A percentile compares a stretch with the other conserved stretches of the same genome.
Evolutionary conservation across 805 yeast species (phyloP).

Genomic region (Metschnikowia shivogae): DNA sequence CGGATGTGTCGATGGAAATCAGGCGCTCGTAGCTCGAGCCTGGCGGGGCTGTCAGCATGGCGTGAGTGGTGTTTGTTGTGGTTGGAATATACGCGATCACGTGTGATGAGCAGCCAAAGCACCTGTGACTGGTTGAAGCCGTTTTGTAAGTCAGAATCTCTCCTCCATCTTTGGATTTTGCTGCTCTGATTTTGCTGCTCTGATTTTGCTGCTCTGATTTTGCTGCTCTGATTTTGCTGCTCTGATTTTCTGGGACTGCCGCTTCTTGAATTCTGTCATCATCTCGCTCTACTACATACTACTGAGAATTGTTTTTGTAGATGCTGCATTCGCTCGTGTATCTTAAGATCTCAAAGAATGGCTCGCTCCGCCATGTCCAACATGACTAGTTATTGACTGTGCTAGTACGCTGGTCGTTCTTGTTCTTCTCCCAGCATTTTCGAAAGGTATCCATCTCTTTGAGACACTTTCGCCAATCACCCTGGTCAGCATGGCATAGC

Average conservation of each 20-base stretch:
- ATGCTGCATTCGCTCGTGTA: neutral
- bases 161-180: no score
- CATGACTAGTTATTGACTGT: slow-evolving; percentile 30
- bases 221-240: no score
- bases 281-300: no score
- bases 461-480: slow-evolving; percentile 67
- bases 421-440: slow-evolving; percentile 58
- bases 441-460: slow-evolving; percentile 59
- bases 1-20: slow-evolving; percentile 21
- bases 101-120: neutral
- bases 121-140: no score
- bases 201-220: no score
- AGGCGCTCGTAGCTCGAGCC: slow-evolving; percentile 16
- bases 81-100: slow-evolving; percentile 1
- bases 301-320: no score
- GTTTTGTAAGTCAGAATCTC: no score
- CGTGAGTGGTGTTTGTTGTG: neutral
- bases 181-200: no score
- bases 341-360: neutral
- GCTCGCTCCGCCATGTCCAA: neutral
- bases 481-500: slow-evolving; percentile 75
- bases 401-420: slow-evolving; percentile 48
- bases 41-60: slow-evolving; percentile 3
- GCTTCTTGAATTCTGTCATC: no score
- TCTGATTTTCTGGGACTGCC: no score